phyloP scores from a whole-genome alignment of 257 asterid species.

The Solanum sitiens region DNA sequence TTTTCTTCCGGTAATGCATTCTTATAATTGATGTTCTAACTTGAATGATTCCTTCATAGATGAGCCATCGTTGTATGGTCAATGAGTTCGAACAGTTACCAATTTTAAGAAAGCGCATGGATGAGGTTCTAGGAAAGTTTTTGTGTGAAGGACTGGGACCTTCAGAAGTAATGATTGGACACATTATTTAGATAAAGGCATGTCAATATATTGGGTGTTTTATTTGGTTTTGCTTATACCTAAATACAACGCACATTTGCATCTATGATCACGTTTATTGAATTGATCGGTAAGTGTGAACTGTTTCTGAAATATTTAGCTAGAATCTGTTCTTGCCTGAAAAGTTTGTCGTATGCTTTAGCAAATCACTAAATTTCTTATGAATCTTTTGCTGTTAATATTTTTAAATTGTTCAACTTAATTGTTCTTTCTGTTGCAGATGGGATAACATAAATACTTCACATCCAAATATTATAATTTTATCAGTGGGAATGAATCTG shows the following conservation, averaged over 20 bases:
- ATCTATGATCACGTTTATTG: neutral
- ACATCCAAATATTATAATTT: slow-evolving; percentile 54
- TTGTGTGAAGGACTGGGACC: slow-evolving; percentile 76
- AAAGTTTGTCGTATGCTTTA: neutral
- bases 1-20: neutral
- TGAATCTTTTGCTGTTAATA: neutral
- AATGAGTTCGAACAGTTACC: slow-evolving; percentile 86
- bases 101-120: slow-evolving; percentile 57
- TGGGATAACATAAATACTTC: slow-evolving; percentile 91
- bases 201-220: neutral
- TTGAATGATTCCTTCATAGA: slow-evolving; percentile 26
- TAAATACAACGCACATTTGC: neutral
- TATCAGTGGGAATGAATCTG: slow-evolving; percentile 71
- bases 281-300: neutral
- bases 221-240: neutral
- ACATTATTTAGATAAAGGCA: slow-evolving; percentile 86
- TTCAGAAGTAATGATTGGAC: slow-evolving; percentile 74
- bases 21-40: neutral
- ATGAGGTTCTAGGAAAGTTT: slow-evolving; percentile 62
- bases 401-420: neutral
- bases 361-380: neutral
- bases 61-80: slow-evolving; percentile 77
- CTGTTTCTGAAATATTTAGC: neutral
- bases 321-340: neutral
- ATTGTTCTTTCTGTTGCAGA: slow-evolving; percentile 27